Percentiles rank a stretch among this genome's conserved stretches.
Conservation (phyloP, 345 rosid species). For the Lepidium aucheri region DNA sequence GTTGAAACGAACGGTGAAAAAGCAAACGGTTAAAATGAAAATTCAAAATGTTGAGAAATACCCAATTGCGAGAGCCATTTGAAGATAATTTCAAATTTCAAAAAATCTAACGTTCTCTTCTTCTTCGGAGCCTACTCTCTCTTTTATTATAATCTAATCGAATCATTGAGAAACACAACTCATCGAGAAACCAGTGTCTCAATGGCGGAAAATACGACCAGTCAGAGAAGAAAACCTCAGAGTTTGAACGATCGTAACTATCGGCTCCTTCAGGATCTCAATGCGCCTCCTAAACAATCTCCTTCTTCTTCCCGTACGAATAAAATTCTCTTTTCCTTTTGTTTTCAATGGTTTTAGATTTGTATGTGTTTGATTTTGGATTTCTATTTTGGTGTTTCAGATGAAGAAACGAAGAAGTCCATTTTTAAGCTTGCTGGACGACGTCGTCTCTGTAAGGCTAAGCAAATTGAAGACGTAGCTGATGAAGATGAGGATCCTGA, state of each 20-base stretch:
- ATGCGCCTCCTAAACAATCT: conserved; percentile 45
- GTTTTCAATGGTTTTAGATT: not conserved
- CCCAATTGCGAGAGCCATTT: not conserved
- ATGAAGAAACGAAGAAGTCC: conserved; percentile 21
- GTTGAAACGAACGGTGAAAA: no score
- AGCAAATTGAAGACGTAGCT: conserved; percentile 24
- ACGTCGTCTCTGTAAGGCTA: conserved; percentile 33
- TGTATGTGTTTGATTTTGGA: not conserved
- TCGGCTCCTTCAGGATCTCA: conserved; percentile 66
- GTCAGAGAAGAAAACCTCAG: conserved; percentile 38
- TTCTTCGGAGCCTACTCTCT: not conserved
- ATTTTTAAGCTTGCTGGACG: conserved; percentile 28
- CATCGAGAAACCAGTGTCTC: not conserved
- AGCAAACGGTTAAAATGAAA: no score
- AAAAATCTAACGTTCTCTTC: not conserved
- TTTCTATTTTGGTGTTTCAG: not conserved
- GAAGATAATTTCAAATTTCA: conserved; percentile 16
- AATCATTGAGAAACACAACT: not conserved
- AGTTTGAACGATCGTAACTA: conserved; percentile 84
- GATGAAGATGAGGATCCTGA: conserved; percentile 22
- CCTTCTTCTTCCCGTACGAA: conserved; percentile 28
- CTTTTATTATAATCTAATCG: not conserved
- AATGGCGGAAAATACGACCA: conserved; percentile 48
- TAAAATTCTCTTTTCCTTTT: not conserved
- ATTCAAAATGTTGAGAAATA: no score